phyloP scores from a whole-genome alignment of 1,139 yeast species.

The Taphrina betulina region DNA sequence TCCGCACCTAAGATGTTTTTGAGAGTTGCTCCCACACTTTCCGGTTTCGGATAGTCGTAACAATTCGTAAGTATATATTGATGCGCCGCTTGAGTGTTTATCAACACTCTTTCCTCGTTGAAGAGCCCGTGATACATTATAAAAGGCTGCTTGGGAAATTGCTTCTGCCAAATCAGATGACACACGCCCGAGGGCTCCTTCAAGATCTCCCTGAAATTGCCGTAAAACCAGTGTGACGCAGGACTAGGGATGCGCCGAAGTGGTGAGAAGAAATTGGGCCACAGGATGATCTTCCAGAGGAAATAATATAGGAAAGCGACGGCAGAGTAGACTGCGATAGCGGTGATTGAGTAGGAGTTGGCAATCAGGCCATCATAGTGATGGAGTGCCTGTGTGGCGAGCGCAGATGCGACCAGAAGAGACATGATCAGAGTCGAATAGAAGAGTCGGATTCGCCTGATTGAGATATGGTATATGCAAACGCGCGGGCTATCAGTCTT shows the following conservation, averaged over 20 bases:
- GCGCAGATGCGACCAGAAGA: not conserved
- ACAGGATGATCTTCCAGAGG: constrained; percentile 32
- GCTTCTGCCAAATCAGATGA: constrained; percentile 34
- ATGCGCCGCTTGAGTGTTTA: constrained; percentile 30
- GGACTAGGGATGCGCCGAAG: constrained; percentile 34
- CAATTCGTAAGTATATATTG: constrained; percentile 35
- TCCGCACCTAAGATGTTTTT: constrained; percentile 35
- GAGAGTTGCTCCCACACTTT: constrained; percentile 14
- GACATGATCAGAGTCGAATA: not conserved
- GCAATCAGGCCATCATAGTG: constrained; percentile 1
- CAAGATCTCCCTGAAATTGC: constrained; percentile 29
- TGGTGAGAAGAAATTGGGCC: constrained; percentile 34
- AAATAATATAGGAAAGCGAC: constrained; percentile 4
- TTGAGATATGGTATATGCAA: no score
- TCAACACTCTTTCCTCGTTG: constrained; percentile 30
- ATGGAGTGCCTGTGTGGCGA: constrained; percentile 4
- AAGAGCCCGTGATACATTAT: constrained; percentile 34
- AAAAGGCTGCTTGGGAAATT: constrained; percentile 32
- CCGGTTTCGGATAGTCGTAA: constrained; percentile 35
- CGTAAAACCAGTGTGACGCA: constrained; percentile 35
- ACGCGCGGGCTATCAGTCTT: no score
- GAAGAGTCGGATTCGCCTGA: no score
- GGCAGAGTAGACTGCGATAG: not conserved
- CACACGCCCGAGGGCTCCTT: constrained; percentile 27
- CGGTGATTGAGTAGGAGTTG: not conserved